phyloP scores from a whole-genome alignment of 495 filamentous ascomycete genomes.

The Lichenothelia convexa region DNA sequence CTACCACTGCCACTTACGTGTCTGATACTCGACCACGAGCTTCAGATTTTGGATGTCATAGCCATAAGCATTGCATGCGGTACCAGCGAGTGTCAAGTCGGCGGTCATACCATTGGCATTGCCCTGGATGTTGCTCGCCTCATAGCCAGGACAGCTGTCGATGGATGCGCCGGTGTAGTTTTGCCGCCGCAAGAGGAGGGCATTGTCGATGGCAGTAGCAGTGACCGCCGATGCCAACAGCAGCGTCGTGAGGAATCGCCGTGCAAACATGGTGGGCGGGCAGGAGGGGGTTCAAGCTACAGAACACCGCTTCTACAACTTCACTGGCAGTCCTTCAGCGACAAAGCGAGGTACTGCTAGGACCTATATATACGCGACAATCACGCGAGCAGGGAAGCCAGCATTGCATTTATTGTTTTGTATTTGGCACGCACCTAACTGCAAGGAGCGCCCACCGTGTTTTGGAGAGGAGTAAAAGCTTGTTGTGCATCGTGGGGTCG shows the following conservation, averaged over 20 bases:
- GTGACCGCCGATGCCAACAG: background rate
- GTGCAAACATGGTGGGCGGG: background rate
- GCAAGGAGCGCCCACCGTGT: too few relatives aligned
- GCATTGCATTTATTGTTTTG: too few relatives aligned
- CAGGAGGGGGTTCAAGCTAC: too few relatives aligned
- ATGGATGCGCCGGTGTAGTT: background rate
- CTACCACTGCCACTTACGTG: background rate
- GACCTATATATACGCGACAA: too few relatives aligned
- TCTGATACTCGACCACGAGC: slow-evolving; percentile 10
- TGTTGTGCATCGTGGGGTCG: too few relatives aligned
- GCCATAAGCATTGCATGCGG: slow-evolving; percentile 12
- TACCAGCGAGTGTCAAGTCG: slow-evolving; percentile 8
- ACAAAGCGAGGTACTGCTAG: too few relatives aligned
- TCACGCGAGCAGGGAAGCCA: too few relatives aligned
- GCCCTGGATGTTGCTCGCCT: slow-evolving; percentile 8
- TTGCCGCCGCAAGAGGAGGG: background rate
- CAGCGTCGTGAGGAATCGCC: background rate
- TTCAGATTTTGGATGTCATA: slow-evolving; percentile 8
- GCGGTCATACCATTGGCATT: slow-evolving; percentile 6
- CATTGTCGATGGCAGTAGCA: background rate
- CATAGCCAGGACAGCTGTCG: slow-evolving; percentile 11
- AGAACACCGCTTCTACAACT: too few relatives aligned
- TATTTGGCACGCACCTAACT: too few relatives aligned
- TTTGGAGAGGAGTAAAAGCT: too few relatives aligned
- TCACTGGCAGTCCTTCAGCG: too few relatives aligned